Evolutionary conservation across 306 rosid species (phyloP), one percentile per base, ranked within the genome.

Genomic region (Dryas alaskensis): DNA sequence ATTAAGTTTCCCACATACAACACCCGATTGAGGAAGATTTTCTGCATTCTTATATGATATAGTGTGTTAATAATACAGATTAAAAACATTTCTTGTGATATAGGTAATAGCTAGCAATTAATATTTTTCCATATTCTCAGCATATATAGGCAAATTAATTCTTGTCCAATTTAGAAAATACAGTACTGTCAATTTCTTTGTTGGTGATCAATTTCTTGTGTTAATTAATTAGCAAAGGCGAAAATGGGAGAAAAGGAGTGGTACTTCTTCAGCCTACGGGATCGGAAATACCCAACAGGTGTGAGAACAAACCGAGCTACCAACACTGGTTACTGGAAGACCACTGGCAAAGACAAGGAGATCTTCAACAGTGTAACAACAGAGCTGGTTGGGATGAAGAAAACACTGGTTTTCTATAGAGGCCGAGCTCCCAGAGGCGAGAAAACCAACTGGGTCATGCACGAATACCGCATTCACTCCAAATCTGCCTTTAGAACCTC

Each of bases 361-460:
- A 91, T 93, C 42, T 60, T 86, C 60, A 84, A 93, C 79, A 78
- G 85, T 68, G 77, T 58, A 10, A 89, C 92, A 3, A 85, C 91
- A 0, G 94, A 91, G 54, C 61, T 93, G 69, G 85, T 91, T 49
- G 98, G 98, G 4, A 93, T 93, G 98, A 93, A 93, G 85, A 93
- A 93, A 79, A 93, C 98, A 0, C 72, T 93, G 70, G 97, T 93
- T 60, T 93, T 93, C 76, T 93, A 93, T 74, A 91, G 87, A 86
- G 98, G 98, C 2, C 87, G 98, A 80, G 98, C 98, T 58, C 98
- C 98, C 0, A 82, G 97, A 82, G 98, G 98, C 53, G 97, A 93
- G 74, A 93, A 93, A 76, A 72, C 87, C 60, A 93, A 89, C 69
- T 91, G 98, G 97, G 96, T 93, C 76, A 93, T 93, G 92, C 98